Percentiles rank a stretch among this genome's conserved stretches.
phyloP scores from a whole-genome alignment of 495 filamentous ascomycete species.

The Talaromyces proteolyticus region DNA sequence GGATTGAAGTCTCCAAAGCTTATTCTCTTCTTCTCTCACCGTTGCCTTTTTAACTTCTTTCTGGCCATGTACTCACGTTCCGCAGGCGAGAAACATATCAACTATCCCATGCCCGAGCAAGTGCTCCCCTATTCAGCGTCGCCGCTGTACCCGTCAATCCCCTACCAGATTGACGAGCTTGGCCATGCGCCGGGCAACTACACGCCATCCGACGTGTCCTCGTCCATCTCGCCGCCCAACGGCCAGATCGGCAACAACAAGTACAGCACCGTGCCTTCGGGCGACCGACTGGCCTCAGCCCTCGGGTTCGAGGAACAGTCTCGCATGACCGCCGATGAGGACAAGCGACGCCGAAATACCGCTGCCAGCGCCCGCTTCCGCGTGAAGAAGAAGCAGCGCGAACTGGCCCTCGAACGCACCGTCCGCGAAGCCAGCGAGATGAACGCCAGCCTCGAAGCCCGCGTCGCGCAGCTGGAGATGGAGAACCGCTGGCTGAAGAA shows the following conservation, averaged over 20 bases:
- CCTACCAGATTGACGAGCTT: slow-evolving; percentile 36
- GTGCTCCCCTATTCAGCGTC: slow-evolving; percentile 40
- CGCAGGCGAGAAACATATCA: slow-evolving; percentile 35
- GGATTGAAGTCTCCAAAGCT: slow-evolving; percentile 1
- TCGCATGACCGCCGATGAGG: slow-evolving; percentile 85
- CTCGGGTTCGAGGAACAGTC: slow-evolving; percentile 36
- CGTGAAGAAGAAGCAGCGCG: slow-evolving; percentile 99
- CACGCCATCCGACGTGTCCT: slow-evolving; percentile 42
- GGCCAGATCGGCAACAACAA: slow-evolving; percentile 39
- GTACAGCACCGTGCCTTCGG: slow-evolving; percentile 39
- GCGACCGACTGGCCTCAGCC: slow-evolving; percentile 37
- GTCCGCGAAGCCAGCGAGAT: slow-evolving; percentile 89
- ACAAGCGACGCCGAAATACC: slow-evolving; percentile 95
- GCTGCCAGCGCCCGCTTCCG: slow-evolving; percentile 93
- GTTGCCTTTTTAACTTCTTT: not conserved
- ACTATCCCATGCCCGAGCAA: slow-evolving; percentile 34
- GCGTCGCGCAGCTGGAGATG: slow-evolving; percentile 79
- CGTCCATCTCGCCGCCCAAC: slow-evolving; percentile 42
- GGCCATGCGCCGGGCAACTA: slow-evolving; percentile 28
- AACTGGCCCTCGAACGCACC: slow-evolving; percentile 81
- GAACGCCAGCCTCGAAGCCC: slow-evolving; percentile 69
- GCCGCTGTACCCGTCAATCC: slow-evolving; percentile 40
- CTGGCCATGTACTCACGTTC: slow-evolving; percentile 3
- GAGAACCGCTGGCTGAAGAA: slow-evolving; percentile 97
- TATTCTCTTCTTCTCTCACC: not conserved